Percentiles rank a stretch among this genome's conserved stretches.
Evolutionary conservation across 2,329 filamentous ascomycete species (phyloP).

Genomic region (Coniochaeta sp.): DNA sequence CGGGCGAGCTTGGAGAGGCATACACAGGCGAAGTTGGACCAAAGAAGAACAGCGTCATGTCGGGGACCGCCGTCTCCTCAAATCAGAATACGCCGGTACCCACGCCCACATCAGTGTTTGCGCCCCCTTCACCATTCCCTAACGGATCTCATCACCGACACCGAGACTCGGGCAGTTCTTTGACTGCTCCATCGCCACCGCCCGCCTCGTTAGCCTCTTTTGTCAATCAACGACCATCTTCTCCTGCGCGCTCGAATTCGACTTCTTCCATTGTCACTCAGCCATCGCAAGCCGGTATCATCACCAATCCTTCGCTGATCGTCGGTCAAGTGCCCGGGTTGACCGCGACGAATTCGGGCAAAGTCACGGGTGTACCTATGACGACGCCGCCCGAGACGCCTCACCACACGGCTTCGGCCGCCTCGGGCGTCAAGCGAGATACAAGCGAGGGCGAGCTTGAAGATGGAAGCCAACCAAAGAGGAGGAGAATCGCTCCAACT

Average conservation of each 20-base stretch:
- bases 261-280: slow-evolving; percentile 72
- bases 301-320: slow-evolving; percentile 73
- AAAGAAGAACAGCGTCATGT: slow-evolving; percentile 32
- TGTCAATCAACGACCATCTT: slow-evolving; percentile 60
- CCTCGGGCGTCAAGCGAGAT: slow-evolving; percentile 47
- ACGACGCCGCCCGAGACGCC: slow-evolving; percentile 91
- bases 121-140: slow-evolving; percentile 52
- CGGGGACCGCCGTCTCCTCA: slow-evolving; percentile 36
- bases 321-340: slow-evolving; percentile 71
- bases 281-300: slow-evolving; percentile 43
- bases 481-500: slow-evolving; percentile 63
- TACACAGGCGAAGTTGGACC: slow-evolving; percentile 64
- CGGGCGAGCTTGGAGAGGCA: slow-evolving; percentile 76
- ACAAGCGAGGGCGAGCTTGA: slow-evolving; percentile 47
- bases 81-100: slow-evolving; percentile 62
- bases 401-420: slow-evolving; percentile 47
- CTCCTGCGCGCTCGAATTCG: slow-evolving; percentile 79
- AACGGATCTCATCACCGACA: slow-evolving; percentile 43
- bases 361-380: slow-evolving; percentile 59
- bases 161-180: slow-evolving; percentile 49
- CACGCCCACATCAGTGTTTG: slow-evolving; percentile 58
- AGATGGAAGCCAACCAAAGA: slow-evolving; percentile 50
- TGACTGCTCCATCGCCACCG: slow-evolving; percentile 52
- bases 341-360: slow-evolving; percentile 63
- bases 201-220: slow-evolving; percentile 39